Base-by-base conservation (phyloP, 2,329 filamentous ascomycete species). In the Fusarium devonianum region DNA sequence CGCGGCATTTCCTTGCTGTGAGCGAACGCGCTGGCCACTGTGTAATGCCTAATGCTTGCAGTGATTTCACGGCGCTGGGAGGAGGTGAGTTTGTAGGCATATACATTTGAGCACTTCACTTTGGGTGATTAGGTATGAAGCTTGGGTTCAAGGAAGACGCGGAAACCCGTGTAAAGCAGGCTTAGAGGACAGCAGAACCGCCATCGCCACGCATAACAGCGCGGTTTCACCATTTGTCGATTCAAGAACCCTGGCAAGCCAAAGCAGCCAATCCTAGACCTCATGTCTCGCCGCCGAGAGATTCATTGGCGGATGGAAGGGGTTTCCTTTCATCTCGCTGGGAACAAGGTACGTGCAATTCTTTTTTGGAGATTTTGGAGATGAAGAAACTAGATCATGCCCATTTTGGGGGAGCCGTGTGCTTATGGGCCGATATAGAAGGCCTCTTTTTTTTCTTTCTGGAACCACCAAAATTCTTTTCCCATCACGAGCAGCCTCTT, bases 401-500 rank as follows among this genome's bases (percentile, higher is more conserved):
- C n/a, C n/a, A n/a, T n/a, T n/a, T n/a, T 29, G 13, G 17, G 4
- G n/a, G 10, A 37, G 35, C 21, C 25, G 21, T 38, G 23, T 38
- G 23, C 33, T 21, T 21, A 37, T 26, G 22, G 22, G 14, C 21
- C 8, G n/a, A 18, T 19, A 37, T 37, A n/a, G n/a, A n/a, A n/a
- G n/a, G n/a, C 25, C 14, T 21, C 14, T 37, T 39, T 39, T 22
- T 39, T 39, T 39, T 39, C n/a, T n/a, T n/a, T n/a, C n/a, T n/a
- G n/a, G n/a, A n/a, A n/a, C n/a, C n/a, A n/a, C n/a, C n/a, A n/a
- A n/a, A n/a, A n/a, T n/a, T n/a, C n/a, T n/a, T n/a, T n/a, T n/a
- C n/a, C n/a, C n/a, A n/a, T n/a, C n/a, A n/a, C n/a, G n/a, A n/a
- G n/a, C n/a, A n/a, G n/a, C n/a, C n/a, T n/a, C n/a, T n/a, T n/a